Conservation (phyloP, 2,329 filamentous ascomycete species). For the Colletotrichum karsti region DNA sequence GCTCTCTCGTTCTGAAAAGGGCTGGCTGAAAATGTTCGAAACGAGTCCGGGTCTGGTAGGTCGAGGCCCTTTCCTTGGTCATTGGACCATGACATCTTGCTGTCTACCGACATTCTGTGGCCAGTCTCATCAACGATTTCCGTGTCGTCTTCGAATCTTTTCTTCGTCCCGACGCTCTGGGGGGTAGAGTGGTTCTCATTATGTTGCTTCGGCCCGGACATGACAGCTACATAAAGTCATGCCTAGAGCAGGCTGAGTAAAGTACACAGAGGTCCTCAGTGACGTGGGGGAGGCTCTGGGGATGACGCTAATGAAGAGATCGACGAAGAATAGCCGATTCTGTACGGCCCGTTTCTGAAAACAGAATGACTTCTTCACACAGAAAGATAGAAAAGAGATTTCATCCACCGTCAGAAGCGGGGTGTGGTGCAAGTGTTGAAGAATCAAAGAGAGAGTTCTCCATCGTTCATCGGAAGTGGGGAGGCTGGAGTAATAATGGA, state of each 20-base stretch:
- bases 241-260: background rate
- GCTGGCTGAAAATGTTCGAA: slow-evolving; percentile 50
- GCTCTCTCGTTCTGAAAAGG: slow-evolving; percentile 40
- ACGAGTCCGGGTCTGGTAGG: slow-evolving; percentile 39
- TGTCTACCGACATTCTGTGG: slow-evolving; percentile 35
- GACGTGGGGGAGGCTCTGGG: background rate
- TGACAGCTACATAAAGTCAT: slow-evolving; percentile 18
- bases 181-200: slow-evolving; percentile 31
- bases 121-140: slow-evolving; percentile 35
- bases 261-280: background rate
- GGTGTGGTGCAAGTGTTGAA: slow-evolving; percentile 1
- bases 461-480: slow-evolving; percentile 5
- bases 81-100: slow-evolving; percentile 32
- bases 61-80: slow-evolving; percentile 27
- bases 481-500: slow-evolving; percentile 13
- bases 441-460: background rate
- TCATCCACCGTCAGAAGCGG: background rate
- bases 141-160: slow-evolving; percentile 32
- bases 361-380: background rate
- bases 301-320: background rate
- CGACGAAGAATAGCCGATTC: background rate
- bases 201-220: slow-evolving; percentile 31
- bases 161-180: slow-evolving; percentile 33
- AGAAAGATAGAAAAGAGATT: background rate
- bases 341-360: background rate